Percentiles rank a stretch among this genome's conserved stretches.
Conservation (phyloP, 176 grass and related monocot species). For the Carex myosuroides region DNA sequence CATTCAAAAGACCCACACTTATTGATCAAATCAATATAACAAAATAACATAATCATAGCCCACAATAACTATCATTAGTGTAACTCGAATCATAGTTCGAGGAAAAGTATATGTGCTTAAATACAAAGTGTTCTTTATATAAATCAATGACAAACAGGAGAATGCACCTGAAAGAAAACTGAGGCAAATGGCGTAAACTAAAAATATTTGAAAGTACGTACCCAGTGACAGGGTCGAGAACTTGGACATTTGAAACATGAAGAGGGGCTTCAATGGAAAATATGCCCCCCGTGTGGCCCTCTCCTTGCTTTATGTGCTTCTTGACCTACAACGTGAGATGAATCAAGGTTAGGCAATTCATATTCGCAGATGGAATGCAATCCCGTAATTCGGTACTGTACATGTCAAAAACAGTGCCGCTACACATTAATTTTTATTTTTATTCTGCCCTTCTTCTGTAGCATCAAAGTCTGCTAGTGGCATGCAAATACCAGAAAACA, state of each 20-base stretch:
- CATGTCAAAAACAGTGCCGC: background rate
- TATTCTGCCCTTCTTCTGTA: background rate
- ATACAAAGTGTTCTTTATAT: background rate
- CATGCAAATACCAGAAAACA: background rate
- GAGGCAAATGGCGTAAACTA: background rate
- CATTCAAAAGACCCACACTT: background rate
- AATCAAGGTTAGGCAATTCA: background rate
- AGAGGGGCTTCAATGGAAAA: conserved; percentile 97
- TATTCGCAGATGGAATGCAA: background rate
- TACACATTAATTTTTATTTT: no score
- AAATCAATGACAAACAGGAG: background rate
- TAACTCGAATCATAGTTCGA: background rate
- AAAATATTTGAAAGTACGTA: conserved; percentile 18
- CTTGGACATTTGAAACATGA: conserved; percentile 98
- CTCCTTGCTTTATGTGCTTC: conserved; percentile 94
- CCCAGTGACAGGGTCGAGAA: conserved; percentile 79
- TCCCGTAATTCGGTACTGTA: background rate
- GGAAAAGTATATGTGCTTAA: background rate
- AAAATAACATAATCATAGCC: background rate
- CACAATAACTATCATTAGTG: background rate
- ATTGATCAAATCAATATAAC: background rate
- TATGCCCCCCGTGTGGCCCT: conserved; percentile 84
- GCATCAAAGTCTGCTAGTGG: background rate
- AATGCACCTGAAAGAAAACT: background rate
- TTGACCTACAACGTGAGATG: conserved; percentile 55